Base-by-base conservation (phyloP, 1,139 yeast genomes). In the Kodamaea sp. region DNA sequence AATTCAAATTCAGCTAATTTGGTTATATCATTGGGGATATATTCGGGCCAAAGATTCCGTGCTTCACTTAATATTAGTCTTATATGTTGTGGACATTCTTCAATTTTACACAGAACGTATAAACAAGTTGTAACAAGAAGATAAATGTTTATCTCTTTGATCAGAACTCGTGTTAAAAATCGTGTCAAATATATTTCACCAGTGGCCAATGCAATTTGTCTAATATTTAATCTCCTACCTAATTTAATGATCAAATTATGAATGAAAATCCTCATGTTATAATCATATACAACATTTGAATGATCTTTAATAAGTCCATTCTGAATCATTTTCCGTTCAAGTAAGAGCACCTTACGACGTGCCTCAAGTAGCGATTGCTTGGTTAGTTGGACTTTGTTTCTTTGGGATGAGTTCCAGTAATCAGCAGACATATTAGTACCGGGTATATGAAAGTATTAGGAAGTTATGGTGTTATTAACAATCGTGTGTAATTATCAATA, bases 1-100 rank as follows among this genome's bases (percentile, higher is more conserved):
- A 92, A 92, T 63, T 92, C 98, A 63, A 94, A 87, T 57, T 92
- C 98, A 0, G 97, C 97, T n/a, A 92, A 71, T 54, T 86, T 87
- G 29, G 96, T 84, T 20, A 90, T 79, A 57, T 92, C 98, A 41
- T 86, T 89, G 0, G 97, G 95, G 27, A 92, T 83, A 55, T 81
- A 88, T 54, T 90, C 97, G 0, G 97, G 97, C 97, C 98, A 92
- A 35, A 88, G 63, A 33, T 84, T 84, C 37, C 96, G 68, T 2
- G 97, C 95, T 55, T 92, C 97, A 24, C 81, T 73, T 20, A 87
- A 78, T 9, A 92, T 74, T 1, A 90, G 78, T 41, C 97, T 68
- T 7, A 92, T 89, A 57, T 92, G 97, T 56, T 86, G 95, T 1
- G 98, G 97, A 52, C 89, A 84, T 58, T 92, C 98, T 58, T 92